phyloP scores from a whole-genome alignment of 2,329 filamentous ascomycete genomes.

The Cladophialophora bantiana region DNA sequence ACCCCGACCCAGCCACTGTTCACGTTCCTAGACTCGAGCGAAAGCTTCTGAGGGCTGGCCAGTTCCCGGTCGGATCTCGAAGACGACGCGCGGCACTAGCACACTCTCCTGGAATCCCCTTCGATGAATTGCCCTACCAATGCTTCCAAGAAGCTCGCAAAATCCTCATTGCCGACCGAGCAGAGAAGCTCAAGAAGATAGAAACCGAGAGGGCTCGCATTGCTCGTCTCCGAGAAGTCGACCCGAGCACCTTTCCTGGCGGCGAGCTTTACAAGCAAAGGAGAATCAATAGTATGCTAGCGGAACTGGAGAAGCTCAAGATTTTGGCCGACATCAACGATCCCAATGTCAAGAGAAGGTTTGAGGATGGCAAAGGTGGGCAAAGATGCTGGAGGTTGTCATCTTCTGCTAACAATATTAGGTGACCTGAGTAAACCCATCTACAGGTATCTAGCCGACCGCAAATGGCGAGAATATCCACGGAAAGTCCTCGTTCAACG shows the following conservation, averaged over 20 bases:
- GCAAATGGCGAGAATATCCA: slow-evolving; percentile 86
- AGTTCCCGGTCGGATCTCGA: slow-evolving; percentile 80
- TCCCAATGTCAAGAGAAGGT: slow-evolving; percentile 87
- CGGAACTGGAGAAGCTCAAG: slow-evolving; percentile 79
- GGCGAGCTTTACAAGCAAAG: slow-evolving; percentile 71
- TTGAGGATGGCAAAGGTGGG: slow-evolving; percentile 88
- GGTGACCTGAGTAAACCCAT: slow-evolving; percentile 96
- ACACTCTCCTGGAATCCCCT: slow-evolving; percentile 73
- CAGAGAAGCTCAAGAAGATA: slow-evolving; percentile 80
- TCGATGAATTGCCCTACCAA: slow-evolving; percentile 94
- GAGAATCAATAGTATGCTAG: slow-evolving; percentile 72
- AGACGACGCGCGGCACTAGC: slow-evolving; percentile 78
- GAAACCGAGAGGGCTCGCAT: slow-evolving; percentile 72
- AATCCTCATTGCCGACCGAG: slow-evolving; percentile 77
- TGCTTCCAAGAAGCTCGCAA: slow-evolving; percentile 96
- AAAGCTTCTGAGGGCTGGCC: slow-evolving; percentile 71
- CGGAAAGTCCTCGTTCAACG: slow-evolving; percentile 82
- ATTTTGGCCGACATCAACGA: slow-evolving; percentile 94
- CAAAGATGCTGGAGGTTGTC: slow-evolving; percentile 6
- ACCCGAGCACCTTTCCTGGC: slow-evolving; percentile 64
- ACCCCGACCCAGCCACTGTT: slow-evolving; percentile 71
- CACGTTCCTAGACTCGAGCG: slow-evolving; percentile 69
- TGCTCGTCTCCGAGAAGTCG: slow-evolving; percentile 66
- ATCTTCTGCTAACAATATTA: slow-evolving; percentile 50
- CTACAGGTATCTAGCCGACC: slow-evolving; percentile 86